Base-by-base conservation (phyloP, 768 basidiomycete genomes). In the Mycena olivaceomarginata region DNA sequence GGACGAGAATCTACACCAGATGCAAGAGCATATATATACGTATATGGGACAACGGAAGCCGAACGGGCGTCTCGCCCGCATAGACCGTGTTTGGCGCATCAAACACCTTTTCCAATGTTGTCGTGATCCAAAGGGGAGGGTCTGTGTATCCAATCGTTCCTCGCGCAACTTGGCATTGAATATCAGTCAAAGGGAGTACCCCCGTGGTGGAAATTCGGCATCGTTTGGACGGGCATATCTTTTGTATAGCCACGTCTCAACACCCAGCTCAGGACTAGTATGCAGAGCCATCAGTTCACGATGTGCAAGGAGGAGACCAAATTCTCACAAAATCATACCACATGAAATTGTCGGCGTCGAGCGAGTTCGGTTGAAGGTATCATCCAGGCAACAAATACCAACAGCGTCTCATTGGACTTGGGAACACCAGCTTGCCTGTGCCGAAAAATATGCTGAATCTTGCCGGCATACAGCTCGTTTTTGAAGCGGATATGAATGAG, bases 111-210 rank as follows among this genome's bases (percentile, higher is more conserved):
- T n/a, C 77, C 59, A 82, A 51, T 18, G 80, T 65, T 15, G 76
- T 80, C 22, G 79, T 82, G 13, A 82, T 80, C 81, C 81, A 82
- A 22, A 81, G n/a, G 1, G 45, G 70, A 9, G 76, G 78, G 5
- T 74, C 48, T 11, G 72, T 76, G 11, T 60, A 70, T 11, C 43
- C 11, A 12, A 80, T 57, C n/a, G 45, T 53, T 1, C 81, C 81
- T n/a, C 79, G 70, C 16, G 69, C 63, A 18, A 81, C 62, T 67
- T 81, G 80, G 51, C 74, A 80, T 9, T 43, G 25, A 63, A 81
- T 78, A 2, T 71, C 20, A 41, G 74, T 9, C 31, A 82, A 71
- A 2, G 78, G 78, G 6, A 56, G 13, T 5, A 56, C 53, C 22
- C n/a, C n/a, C 22, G n/a, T 6, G n/a, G 53, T 5, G 53, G 53